Evolutionary conservation across 768 basidiomycete species (phyloP).

Genomic region (Tubosaeta brunneosetosa): DNA sequence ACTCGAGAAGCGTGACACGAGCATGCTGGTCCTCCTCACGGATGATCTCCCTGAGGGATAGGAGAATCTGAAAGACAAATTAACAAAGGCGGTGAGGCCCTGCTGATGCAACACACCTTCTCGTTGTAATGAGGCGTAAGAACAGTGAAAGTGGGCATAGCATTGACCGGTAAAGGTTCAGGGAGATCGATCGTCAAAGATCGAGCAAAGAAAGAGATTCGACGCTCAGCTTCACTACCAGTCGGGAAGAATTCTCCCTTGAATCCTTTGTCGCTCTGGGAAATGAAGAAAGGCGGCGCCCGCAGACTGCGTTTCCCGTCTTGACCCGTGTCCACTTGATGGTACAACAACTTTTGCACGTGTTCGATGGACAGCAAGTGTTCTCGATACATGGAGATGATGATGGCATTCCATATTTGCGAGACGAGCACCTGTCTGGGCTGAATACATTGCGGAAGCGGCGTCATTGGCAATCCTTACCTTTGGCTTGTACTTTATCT

Average conservation of each 20-base stretch:
- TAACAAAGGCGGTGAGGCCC: background rate
- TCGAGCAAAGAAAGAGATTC: conserved; percentile 99
- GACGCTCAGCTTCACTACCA: conserved; percentile 92
- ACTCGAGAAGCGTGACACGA: conserved; percentile 94
- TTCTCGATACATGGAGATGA: conserved; percentile 99
- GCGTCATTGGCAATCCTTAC: conserved; percentile 36
- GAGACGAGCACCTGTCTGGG: conserved; percentile 81
- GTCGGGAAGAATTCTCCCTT: conserved; percentile 90
- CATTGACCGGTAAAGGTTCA: conserved; percentile 90
- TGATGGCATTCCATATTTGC: conserved; percentile 99
- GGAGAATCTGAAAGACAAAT: conserved; percentile 61
- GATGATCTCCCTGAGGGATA: conserved; percentile 97
- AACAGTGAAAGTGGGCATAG: conserved; percentile 99
- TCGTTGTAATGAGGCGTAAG: conserved; percentile 98
- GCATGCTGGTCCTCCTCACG: conserved; percentile 97
- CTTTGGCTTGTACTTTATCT: conserved; percentile 99
- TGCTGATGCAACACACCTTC: conserved; percentile 54
- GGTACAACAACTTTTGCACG: conserved; percentile 95
- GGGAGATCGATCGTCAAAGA: conserved; percentile 94
- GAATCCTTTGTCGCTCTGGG: conserved; percentile 83
- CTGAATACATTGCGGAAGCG: background rate
- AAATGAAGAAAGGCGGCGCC: conserved; percentile 97
- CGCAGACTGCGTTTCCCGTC: conserved; percentile 89
- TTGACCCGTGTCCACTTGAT: conserved; percentile 82
- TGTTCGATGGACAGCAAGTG: conserved; percentile 98